Evolutionary conservation across 768 basidiomycete species (phyloP).

Genomic region (Boletus fagicola): DNA sequence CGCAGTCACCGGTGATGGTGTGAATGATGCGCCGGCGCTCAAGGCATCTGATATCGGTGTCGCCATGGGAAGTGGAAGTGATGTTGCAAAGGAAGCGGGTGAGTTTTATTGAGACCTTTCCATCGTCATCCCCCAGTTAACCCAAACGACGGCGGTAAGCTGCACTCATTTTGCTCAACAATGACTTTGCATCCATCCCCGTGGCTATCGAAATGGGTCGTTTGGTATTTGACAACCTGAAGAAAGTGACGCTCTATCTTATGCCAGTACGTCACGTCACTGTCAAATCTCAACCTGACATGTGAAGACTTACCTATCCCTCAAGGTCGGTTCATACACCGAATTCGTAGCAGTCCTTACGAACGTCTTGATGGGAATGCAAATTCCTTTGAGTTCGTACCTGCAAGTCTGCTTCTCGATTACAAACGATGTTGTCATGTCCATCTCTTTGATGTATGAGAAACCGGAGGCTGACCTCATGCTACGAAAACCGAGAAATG

Average conservation of each 20-base stretch:
- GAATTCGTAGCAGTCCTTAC: constrained; percentile 56
- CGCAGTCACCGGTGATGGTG: constrained; percentile 57
- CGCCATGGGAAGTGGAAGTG: constrained; percentile 48
- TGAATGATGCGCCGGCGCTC: constrained; percentile 51
- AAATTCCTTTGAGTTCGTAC: constrained; percentile 53
- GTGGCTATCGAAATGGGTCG: constrained; percentile 60
- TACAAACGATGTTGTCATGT: constrained; percentile 50
- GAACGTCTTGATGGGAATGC: constrained; percentile 59
- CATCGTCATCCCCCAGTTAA: background rate
- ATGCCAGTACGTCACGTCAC: constrained; percentile 37
- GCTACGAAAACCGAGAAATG: constrained; percentile 47
- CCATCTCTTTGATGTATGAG: constrained; percentile 51
- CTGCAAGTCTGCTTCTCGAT: constrained; percentile 58
- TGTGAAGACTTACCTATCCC: background rate
- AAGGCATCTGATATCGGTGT: constrained; percentile 57
- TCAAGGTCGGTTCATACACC: constrained; percentile 53
- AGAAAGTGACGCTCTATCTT: constrained; percentile 49
- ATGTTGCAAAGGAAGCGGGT: constrained; percentile 56
- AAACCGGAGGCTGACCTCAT: constrained; percentile 51
- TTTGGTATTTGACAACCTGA: constrained; percentile 56
- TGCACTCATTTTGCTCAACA: constrained; percentile 52
- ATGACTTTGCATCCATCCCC: constrained; percentile 58
- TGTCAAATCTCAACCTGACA: background rate
- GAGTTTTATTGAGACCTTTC: constrained; percentile 17
- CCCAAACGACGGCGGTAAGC: constrained; percentile 20